These are phyloP conservation scores for Dactylis glomerata DNA, from an alignment of 176 grass and related monocot genomes.

Conservation along the genomic window DNA sequence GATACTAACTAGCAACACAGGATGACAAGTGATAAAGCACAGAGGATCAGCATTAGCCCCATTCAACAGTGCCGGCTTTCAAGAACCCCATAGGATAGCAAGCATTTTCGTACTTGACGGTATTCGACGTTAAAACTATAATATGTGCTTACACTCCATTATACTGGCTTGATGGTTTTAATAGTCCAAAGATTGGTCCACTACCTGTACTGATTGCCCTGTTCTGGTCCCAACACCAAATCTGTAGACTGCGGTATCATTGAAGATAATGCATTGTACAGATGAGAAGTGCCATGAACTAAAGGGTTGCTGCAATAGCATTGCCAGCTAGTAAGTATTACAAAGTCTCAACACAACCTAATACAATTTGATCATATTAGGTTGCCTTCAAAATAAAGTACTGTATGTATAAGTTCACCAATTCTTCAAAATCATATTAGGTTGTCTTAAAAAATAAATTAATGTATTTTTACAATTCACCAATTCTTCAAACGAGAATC, in stretches of 20 bases:
- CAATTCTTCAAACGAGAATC: not conserved
- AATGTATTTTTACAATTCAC: not conserved
- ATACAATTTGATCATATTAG: not conserved
- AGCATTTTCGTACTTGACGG: not conserved
- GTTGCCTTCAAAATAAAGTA: not conserved
- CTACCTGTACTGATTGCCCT: not conserved
- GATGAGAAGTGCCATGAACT: not conserved
- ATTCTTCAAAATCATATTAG: not conserved
- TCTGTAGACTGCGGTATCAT: not conserved
- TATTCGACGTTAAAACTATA: not conserved
- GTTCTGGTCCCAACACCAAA: not conserved
- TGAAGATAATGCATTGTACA: not conserved
- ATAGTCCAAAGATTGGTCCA: not conserved
- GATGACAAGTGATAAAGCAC: not conserved
- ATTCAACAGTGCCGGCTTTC: not conserved
- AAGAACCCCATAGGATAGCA: not conserved
- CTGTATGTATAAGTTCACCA: not conserved
- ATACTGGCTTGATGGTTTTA: not conserved
- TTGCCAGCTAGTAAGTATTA: not conserved
- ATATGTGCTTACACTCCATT: not conserved
- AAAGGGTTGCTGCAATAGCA: slow-evolving; percentile 4
- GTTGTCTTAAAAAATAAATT: not conserved
- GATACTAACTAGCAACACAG: not conserved
- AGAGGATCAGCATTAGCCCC: not conserved
- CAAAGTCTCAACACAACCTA: not conserved